Percentiles rank a stretch among this genome's conserved stretches.
phyloP scores from a whole-genome alignment of 768 basidiomycete species.

The Russula compacta region DNA sequence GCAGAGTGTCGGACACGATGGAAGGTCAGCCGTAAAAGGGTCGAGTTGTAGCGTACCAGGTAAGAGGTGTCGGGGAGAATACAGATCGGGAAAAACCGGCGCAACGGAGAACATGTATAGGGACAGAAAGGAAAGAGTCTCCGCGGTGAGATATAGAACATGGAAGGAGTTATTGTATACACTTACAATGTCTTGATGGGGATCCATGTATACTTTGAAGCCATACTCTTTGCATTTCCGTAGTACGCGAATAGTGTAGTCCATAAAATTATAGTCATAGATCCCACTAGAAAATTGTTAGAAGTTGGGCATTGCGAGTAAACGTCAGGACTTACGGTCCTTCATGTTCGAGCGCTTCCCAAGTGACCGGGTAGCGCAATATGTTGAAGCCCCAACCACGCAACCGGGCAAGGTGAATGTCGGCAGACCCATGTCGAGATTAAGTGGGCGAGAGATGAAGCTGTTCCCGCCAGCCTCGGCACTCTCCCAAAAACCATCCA shows the following conservation, averaged over 20 bases:
- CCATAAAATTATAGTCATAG: conserved; percentile 88
- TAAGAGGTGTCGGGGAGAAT: background rate
- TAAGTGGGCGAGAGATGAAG: conserved; percentile 72
- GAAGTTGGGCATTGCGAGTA: background rate
- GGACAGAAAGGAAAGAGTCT: background rate
- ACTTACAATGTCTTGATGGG: conserved; percentile 91
- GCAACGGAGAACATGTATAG: background rate
- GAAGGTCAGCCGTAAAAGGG: no score
- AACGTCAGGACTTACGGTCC: conserved; percentile 70
- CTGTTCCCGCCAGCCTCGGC: conserved; percentile 60
- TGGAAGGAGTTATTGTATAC: background rate
- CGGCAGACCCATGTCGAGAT: conserved; percentile 75
- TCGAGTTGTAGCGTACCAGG: background rate
- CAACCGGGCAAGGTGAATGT: conserved; percentile 79
- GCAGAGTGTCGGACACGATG: no score
- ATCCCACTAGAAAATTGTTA: conserved; percentile 48
- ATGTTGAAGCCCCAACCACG: conserved; percentile 92
- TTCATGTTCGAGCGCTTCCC: conserved; percentile 90
- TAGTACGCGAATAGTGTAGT: conserved; percentile 82
- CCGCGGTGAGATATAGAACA: background rate
- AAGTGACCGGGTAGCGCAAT: conserved; percentile 76
- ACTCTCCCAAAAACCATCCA: conserved; percentile 74
- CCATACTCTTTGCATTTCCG: conserved; percentile 87
- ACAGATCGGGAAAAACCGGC: background rate
- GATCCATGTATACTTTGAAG: conserved; percentile 88